These are phyloP conservation scores for Mycena rosella DNA, from an alignment of 768 basidiomycete species.

Conservation along the genomic window DNA sequence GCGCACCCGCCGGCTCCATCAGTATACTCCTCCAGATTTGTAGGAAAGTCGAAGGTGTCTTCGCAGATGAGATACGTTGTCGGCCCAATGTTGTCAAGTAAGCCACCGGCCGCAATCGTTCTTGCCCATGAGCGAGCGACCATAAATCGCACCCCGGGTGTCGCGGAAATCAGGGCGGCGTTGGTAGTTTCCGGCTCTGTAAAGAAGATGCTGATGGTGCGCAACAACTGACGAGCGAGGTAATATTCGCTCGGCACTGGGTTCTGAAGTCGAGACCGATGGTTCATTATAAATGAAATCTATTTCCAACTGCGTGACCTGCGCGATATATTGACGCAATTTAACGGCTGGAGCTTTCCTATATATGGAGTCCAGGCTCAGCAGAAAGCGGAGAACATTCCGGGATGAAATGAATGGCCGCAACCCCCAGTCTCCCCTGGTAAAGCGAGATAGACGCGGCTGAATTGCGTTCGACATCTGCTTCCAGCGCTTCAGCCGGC, in stretches of 20 bases:
- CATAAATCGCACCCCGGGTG: background rate
- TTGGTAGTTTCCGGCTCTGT: background rate
- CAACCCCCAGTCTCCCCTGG: too few relatives aligned
- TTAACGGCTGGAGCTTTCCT: too few relatives aligned
- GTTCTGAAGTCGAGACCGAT: background rate
- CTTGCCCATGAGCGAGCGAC: background rate
- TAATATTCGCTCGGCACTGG: background rate
- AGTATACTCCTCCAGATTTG: background rate
- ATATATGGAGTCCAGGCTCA: too few relatives aligned
- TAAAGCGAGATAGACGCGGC: too few relatives aligned
- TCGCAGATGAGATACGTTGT: background rate
- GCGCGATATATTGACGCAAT: too few relatives aligned
- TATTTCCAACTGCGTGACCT: background rate
- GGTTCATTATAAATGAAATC: background rate
- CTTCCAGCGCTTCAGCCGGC: too few relatives aligned
- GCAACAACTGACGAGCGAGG: background rate
- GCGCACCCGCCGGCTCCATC: background rate
- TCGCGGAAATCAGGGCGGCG: background rate
- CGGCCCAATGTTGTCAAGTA: background rate
- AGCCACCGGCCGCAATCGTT: background rate
- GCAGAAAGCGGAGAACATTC: too few relatives aligned
- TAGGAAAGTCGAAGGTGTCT: background rate
- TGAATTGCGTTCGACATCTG: too few relatives aligned
- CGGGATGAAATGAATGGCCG: too few relatives aligned
- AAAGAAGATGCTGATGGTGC: background rate